Evolutionary conservation across 2,329 filamentous ascomycete species (phyloP), one percentile per base, ranked within the genome.

Genomic region (Diplodia sapinea): DNA sequence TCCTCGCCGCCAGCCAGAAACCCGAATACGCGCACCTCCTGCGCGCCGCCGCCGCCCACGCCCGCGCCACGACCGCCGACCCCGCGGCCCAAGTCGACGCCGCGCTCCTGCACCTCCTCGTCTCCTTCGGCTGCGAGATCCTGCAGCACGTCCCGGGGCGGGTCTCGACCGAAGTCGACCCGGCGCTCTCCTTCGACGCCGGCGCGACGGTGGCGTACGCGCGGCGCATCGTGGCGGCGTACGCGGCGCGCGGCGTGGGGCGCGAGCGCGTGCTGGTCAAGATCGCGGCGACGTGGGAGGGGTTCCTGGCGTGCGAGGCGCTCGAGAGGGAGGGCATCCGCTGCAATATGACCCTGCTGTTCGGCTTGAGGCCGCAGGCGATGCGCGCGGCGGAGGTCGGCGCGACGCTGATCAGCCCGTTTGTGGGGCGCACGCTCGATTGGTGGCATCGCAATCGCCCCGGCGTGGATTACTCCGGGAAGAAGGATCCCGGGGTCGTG

Each of bases 201-300:
- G n/a, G 17, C 29, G 59, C 47, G 0, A 88, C 82, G 0, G 73
- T 87, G 2, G 74, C 36, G 7, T 54, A 56, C 36, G 66, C 66
- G 13, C 56, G 63, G 15, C 76, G 86, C 64, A 83, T 88, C 49
- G 73, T 84, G 20, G 75, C 79, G 5, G 77, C 86, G 36, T 85
- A 85, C 73, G 77, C 78, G 54, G 74, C 78, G 55, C 71, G 86
- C 13, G 79, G 80, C 3, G 81, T 82, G 0, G 26, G 11, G 13
- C 23, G 2, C 9, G 59, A 56, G 7, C 80, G 87, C 36, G 78
- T 89, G 36, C 88, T 85, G 69, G 87, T 89, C 77, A 90, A 90
- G 73, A 84, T 90, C 49, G 85, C 87, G 0, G 80, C 83, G 8
- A 89, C 87, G 0, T 89, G 86, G 83, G 87, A 89, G 72, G 88